Percentiles rank a stretch among this genome's conserved stretches.
These are phyloP conservation scores for Phaseolus coccineus DNA, from an alignment of 331 rosid genomes.

Conservation along the genomic window DNA sequence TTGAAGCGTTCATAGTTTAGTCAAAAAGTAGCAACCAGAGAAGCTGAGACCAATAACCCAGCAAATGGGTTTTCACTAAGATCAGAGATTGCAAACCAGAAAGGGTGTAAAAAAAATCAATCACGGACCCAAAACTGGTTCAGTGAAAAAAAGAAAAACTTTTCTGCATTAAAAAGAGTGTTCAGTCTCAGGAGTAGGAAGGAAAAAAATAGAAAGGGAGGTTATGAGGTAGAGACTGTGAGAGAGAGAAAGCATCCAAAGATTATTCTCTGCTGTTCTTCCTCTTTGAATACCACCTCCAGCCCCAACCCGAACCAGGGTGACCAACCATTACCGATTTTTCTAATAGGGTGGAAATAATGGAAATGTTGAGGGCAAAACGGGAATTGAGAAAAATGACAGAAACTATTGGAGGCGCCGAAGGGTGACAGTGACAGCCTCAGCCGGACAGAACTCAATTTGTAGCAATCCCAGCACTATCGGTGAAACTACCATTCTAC, in stretches of 20 bases:
- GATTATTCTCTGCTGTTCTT: constrained; percentile 19
- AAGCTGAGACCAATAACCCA: constrained; percentile 38
- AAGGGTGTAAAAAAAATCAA: constrained; percentile 34
- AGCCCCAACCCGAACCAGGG: constrained; percentile 45
- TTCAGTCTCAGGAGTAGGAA: constrained; percentile 43
- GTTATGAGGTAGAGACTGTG: constrained; percentile 32
- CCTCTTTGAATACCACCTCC: constrained; percentile 53
- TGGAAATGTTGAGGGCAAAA: constrained; percentile 46
- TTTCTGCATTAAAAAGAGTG: constrained; percentile 13
- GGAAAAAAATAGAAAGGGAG: constrained; percentile 40
- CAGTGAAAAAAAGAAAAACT: constrained; percentile 41
- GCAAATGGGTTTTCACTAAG: constrained; percentile 34
- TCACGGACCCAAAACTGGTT: constrained; percentile 41
- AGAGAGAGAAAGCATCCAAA: constrained; percentile 46
- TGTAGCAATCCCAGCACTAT: constrained; percentile 19
- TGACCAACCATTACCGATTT: not conserved
- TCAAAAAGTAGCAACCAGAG: constrained; percentile 15
- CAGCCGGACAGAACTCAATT: constrained; percentile 17
- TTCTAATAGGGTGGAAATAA: constrained; percentile 31
- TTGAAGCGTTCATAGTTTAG: constrained; percentile 73
- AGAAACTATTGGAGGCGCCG: constrained; percentile 37
- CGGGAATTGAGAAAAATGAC: constrained; percentile 37
- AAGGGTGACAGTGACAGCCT: constrained; percentile 18
- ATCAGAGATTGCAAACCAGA: constrained; percentile 40
- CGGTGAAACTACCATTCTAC: constrained; percentile 21